Percentiles rank a stretch among this genome's conserved stretches.
Conservation (phyloP, 306 rosid genomes). For the Pterocarpus macrocarpus region DNA sequence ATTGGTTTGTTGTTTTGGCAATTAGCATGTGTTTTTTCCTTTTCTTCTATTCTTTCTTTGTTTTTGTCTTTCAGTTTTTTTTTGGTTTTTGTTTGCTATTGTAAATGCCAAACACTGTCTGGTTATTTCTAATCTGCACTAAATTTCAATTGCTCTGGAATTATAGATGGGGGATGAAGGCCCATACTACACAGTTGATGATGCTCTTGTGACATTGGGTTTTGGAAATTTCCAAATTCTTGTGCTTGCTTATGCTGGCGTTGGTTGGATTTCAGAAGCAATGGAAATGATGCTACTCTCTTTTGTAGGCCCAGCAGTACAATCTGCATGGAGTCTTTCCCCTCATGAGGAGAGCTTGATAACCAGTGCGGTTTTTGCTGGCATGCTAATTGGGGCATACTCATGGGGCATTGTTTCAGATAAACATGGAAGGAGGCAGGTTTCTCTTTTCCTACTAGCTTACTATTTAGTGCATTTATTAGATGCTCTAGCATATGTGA, state of each 20-base stretch:
- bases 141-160: slow-evolving; percentile 29
- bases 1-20: neutral
- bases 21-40: neutral
- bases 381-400: slow-evolving; percentile 91
- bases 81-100: neutral
- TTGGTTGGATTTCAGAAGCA: slow-evolving; percentile 97
- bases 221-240: slow-evolving; percentile 88
- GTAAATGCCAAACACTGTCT: slow-evolving; percentile 1
- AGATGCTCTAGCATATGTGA: slow-evolving; percentile 11
- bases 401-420: slow-evolving; percentile 96
- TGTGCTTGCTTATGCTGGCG: slow-evolving; percentile 89
- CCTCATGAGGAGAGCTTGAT: slow-evolving; percentile 77
- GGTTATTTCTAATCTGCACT: slow-evolving; percentile 12
- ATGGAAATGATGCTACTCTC: slow-evolving; percentile 99
- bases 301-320: slow-evolving; percentile 94
- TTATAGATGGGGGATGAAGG: slow-evolving; percentile 57
- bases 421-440: slow-evolving; percentile 83
- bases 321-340: slow-evolving; percentile 85
- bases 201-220: slow-evolving; percentile 81
- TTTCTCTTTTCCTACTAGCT: slow-evolving; percentile 2
- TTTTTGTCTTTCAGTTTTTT: neutral
- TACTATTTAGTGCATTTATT: neutral
- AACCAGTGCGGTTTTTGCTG: slow-evolving; percentile 85
- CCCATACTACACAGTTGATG: slow-evolving; percentile 74
- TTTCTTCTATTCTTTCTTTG: too few relatives aligned